A percentile compares a stretch with the other conserved stretches of the same genome.
phyloP scores from a whole-genome alignment of 2,329 filamentous ascomycete genomes.

The Epichloe typhina region DNA sequence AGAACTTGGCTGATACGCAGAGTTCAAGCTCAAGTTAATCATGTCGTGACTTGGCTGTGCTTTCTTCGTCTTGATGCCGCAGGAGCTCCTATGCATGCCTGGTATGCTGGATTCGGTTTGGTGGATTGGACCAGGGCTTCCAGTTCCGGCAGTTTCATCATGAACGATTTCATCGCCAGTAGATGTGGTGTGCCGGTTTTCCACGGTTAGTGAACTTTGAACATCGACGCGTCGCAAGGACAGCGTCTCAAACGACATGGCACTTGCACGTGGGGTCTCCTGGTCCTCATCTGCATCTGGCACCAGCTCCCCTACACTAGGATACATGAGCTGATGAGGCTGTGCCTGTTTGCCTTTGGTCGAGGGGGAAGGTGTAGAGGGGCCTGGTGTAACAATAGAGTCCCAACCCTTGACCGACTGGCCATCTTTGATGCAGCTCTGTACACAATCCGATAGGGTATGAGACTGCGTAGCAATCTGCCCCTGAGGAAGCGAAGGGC shows the following conservation, averaged over 20 bases:
- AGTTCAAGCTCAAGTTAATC: neutral
- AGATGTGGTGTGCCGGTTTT: neutral
- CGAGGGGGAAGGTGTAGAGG: neutral
- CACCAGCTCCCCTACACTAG: neutral
- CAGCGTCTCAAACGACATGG: neutral
- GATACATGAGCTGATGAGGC: neutral
- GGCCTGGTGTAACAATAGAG: neutral
- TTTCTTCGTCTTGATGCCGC: neutral
- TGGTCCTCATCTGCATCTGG: neutral
- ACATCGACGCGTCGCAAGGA: neutral
- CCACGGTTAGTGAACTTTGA: neutral
- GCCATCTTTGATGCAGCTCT: neutral
- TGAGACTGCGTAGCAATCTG: neutral
- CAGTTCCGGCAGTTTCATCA: neutral
- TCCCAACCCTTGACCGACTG: neutral
- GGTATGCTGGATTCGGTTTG: neutral
- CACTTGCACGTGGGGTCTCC: neutral
- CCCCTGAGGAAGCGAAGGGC: conserved; percentile 1
- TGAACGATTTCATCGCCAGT: neutral
- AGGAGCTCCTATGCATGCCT: neutral
- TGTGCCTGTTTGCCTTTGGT: neutral
- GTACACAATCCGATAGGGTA: conserved; percentile 2
- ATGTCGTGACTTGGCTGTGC: neutral
- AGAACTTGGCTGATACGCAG: neutral
- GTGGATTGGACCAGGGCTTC: neutral